Conservation (phyloP, 228 moss, liverwort and hornwort species). For the Sphagnum fallax region DNA sequence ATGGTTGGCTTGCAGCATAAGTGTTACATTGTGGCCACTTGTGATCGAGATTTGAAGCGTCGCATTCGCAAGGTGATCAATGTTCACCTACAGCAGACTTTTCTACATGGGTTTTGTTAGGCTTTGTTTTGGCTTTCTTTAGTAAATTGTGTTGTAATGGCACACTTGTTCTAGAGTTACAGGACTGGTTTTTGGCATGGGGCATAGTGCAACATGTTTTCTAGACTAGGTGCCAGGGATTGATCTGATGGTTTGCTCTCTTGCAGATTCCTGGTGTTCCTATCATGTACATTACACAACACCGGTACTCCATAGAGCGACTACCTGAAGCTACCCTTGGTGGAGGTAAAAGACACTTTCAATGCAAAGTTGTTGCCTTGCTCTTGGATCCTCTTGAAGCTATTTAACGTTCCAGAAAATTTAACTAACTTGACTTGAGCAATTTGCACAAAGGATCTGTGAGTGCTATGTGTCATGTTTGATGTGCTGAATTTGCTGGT, state of each 20-base stretch:
- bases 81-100: background rate
- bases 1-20: constrained; percentile 54
- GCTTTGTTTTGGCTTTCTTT: background rate
- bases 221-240: background rate
- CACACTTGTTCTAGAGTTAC: background rate
- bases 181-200: background rate
- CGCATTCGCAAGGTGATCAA: constrained; percentile 80
- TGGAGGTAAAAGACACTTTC: constrained; percentile 55
- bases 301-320: constrained; percentile 91
- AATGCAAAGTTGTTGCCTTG: background rate
- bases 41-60: constrained; percentile 97
- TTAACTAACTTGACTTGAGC: no score
- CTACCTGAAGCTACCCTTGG: constrained; percentile 95
- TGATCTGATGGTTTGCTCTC: background rate
- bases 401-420: no score
- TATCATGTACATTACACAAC: constrained; percentile 91
- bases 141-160: background rate
- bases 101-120: background rate
- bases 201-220: background rate
- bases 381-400: no score
- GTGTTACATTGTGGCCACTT: constrained; percentile 98
- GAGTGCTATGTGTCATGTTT: no score
- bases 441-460: no score
- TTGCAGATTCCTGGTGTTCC: constrained; percentile 96
- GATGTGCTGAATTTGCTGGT: no score